These are phyloP conservation scores for Papiliotrema laurentii DNA, from an alignment of 1,284 basidiomycete species.

Conservation along the genomic window DNA sequence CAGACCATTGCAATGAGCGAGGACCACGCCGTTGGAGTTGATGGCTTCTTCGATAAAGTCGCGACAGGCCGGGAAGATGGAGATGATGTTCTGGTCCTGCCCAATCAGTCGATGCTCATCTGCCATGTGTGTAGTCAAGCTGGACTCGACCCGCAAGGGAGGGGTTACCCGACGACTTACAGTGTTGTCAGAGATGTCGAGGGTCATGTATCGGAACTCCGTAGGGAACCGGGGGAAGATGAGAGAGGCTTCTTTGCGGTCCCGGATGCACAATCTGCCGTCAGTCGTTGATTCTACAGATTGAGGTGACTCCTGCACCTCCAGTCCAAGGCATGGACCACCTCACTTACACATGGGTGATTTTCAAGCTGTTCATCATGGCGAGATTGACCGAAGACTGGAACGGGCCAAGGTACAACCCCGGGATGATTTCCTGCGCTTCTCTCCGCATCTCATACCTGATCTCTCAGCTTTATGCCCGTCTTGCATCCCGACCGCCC, in stretches of 20 bases:
- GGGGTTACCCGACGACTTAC: constrained; percentile 45
- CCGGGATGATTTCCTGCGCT: constrained; percentile 84
- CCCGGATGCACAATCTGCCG: constrained; percentile 74
- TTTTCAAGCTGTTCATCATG: constrained; percentile 59
- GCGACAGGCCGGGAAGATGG: constrained; percentile 75
- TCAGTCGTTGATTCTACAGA: not conserved
- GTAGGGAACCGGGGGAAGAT: constrained; percentile 80
- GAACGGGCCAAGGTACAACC: constrained; percentile 79
- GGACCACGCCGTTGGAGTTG: constrained; percentile 62
- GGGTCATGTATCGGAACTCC: constrained; percentile 69
- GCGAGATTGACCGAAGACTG: constrained; percentile 75
- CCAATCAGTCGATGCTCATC: constrained; percentile 3
- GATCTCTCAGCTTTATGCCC: too few relatives aligned
- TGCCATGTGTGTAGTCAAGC: not conserved
- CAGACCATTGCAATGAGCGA: constrained; percentile 86
- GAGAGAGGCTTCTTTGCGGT: constrained; percentile 78
- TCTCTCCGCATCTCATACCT: constrained; percentile 94
- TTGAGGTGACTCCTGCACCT: not conserved
- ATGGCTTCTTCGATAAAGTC: constrained; percentile 74
- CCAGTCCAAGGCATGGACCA: not conserved
- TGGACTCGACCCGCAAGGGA: constrained; percentile 11
- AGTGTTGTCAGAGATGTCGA: constrained; percentile 85
- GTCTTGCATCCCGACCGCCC: not conserved
- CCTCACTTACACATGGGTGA: constrained; percentile 78
- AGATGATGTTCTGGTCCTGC: constrained; percentile 76